Evolutionary conservation across 176 grass and related monocot species (phyloP), one percentile per base, ranked within the genome.

Genomic region (Carex parvula): DNA sequence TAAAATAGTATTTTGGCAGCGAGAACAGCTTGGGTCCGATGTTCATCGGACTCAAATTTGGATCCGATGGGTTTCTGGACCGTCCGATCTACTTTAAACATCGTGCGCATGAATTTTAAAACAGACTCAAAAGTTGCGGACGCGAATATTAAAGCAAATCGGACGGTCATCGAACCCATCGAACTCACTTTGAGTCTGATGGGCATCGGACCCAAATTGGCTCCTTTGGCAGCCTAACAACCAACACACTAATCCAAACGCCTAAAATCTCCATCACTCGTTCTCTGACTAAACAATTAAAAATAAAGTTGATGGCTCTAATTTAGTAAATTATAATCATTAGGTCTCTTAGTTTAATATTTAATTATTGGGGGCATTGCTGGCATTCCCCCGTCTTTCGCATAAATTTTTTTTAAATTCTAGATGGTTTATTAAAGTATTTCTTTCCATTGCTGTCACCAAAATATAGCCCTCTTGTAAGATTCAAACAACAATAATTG

Each of bases 231-330:
- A 63, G 7, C 18, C 79, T 61, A 81, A 64, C 79, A 81, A 81
- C 79, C 79, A 81, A 21, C 79, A 61, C 63, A 61, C 32, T 80
- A 81, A 81, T 64, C 57, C 32, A 81, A 81, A 63, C 30, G 55
- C 76, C 60, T 33, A 79, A 77, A 79, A 79, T 57, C 53, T 79
- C 76, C 48, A 55, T 35, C 76, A 79, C 30, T 79, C 53, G 21
- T 57, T 35, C 30, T 59, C 60, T 58, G 37, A 33, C 14, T 60
- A 59, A 79, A 57, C 26, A 79, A 20, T 18, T 21, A 61, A 18
- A 63, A 35, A 41, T 33, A 21, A 46, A 63, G 63, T 21, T 33
- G 63, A 64, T 48, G 48, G 2, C 7, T 33, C 2, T 13, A n/a
- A 61, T 2, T 63, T 33, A 18, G 29, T 29, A n/a, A 61, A 6